Conservation (phyloP, 2,329 filamentous ascomycete genomes). For the Thielaviopsis euricoi region DNA sequence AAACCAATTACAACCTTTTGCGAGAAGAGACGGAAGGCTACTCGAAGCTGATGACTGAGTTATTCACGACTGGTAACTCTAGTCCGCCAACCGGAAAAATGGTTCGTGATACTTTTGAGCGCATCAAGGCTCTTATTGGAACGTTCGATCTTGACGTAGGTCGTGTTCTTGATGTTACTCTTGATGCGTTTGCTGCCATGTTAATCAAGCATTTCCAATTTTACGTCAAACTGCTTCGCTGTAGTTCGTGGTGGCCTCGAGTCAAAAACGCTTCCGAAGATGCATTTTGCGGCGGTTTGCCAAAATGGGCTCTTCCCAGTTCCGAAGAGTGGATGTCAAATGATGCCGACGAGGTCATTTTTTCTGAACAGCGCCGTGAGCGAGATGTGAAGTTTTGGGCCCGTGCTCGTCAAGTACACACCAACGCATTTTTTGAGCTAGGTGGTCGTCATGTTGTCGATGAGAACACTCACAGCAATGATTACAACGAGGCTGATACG, state of each 20-base stretch:
- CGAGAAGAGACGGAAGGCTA: conserved; percentile 95
- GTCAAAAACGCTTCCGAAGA: conserved; percentile 24
- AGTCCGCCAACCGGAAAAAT: conserved; percentile 58
- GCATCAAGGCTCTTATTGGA: conserved; percentile 85
- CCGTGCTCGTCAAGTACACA: conserved; percentile 55
- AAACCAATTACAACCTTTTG: conserved; percentile 90
- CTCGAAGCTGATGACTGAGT: conserved; percentile 86
- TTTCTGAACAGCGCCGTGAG: conserved; percentile 37
- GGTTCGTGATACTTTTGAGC: conserved; percentile 74
- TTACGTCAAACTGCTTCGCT: conserved; percentile 80
- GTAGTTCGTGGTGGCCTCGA: conserved; percentile 93
- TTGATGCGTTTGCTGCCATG: conserved; percentile 88
- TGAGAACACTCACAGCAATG: conserved; percentile 1
- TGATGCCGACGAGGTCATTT: conserved; percentile 50
- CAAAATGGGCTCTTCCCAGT: conserved; percentile 66
- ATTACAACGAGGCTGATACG: conserved; percentile 32
- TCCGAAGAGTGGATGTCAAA: conserved; percentile 45
- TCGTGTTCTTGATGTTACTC: conserved; percentile 78
- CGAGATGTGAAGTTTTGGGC: conserved; percentile 72
- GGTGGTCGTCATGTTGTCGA: conserved; percentile 49
- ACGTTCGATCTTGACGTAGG: conserved; percentile 96
- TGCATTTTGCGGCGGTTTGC: conserved; percentile 50
- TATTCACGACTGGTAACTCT: conserved; percentile 73
- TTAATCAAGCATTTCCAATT: conserved; percentile 87
- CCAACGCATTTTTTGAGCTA: conserved; percentile 80